A percentile compares a stretch with the other conserved stretches of the same genome.
These are phyloP conservation scores for Globisporangium cederbergense DNA, from an alignment of 352 stramenopile species.

Conservation along the genomic window DNA sequence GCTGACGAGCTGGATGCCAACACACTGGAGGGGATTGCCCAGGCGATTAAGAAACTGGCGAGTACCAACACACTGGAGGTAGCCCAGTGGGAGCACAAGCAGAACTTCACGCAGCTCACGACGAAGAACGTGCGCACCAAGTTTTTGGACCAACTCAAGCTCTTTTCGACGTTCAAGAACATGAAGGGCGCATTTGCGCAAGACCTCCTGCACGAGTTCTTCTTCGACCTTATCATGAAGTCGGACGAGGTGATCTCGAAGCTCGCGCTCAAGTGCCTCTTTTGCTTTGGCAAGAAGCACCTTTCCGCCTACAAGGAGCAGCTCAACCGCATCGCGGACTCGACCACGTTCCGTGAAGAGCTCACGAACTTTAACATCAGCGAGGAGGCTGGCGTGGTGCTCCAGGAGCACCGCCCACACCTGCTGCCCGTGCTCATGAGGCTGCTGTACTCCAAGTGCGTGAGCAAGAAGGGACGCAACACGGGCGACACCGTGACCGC, in stretches of 20 bases:
- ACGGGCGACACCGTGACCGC: slow-evolving; percentile 80
- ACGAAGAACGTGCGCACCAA: slow-evolving; percentile 79
- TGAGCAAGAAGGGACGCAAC: slow-evolving; percentile 84
- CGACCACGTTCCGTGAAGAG: slow-evolving; percentile 85
- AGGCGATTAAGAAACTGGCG: slow-evolving; percentile 44
- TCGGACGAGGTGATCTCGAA: slow-evolving; percentile 85
- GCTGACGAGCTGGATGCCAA: slow-evolving; percentile 57
- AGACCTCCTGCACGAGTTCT: slow-evolving; percentile 70
- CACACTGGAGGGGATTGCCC: slow-evolving; percentile 40
- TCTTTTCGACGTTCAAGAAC: slow-evolving; percentile 83
- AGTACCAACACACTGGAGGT: slow-evolving; percentile 20
- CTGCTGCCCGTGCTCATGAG: slow-evolving; percentile 87
- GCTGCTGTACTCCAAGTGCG: slow-evolving; percentile 89
- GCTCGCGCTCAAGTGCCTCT: slow-evolving; percentile 84
- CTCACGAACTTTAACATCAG: slow-evolving; percentile 88
- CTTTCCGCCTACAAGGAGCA: slow-evolving; percentile 84
- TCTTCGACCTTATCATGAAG: slow-evolving; percentile 89
- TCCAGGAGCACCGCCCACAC: slow-evolving; percentile 71
- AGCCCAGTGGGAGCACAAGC: slow-evolving; percentile 21
- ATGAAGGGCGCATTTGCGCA: slow-evolving; percentile 86
- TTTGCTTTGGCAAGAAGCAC: slow-evolving; percentile 80
- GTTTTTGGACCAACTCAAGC: slow-evolving; percentile 75
- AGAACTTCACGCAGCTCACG: slow-evolving; percentile 41
- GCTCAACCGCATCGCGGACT: slow-evolving; percentile 78
- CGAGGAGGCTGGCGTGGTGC: slow-evolving; percentile 57